A percentile compares a stretch with the other conserved stretches of the same genome.
Evolutionary conservation across 2,329 filamentous ascomycete genomes (phyloP).

Genomic region (Fusarium decemcellulare): DNA sequence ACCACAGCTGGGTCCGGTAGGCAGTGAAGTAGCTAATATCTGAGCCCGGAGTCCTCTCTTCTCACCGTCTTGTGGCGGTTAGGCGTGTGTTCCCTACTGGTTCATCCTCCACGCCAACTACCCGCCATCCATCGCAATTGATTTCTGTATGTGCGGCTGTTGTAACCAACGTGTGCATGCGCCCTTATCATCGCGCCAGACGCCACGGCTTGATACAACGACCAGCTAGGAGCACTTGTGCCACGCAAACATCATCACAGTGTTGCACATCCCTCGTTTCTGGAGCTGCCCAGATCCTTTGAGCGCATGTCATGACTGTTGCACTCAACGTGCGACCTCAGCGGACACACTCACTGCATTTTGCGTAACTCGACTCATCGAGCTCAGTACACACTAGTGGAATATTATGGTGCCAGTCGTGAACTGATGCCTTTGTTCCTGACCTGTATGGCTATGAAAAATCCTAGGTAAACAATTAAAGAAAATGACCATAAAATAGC

Average conservation of each 20-base stretch:
- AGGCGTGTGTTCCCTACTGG: neutral
- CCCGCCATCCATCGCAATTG: neutral
- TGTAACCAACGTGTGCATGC: conserved; percentile 26
- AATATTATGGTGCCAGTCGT: no score
- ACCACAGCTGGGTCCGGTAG: conserved; percentile 11
- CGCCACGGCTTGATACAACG: conserved; percentile 17
- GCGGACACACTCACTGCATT: conserved; percentile 22
- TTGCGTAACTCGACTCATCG: conserved; percentile 34
- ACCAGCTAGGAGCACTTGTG: conserved; percentile 28
- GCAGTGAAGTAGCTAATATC: conserved; percentile 3
- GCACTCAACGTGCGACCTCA: conserved; percentile 18
- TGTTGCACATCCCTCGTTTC: conserved; percentile 45
- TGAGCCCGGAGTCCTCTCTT: conserved; percentile 11
- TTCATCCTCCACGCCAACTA: neutral
- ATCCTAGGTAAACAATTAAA: no score
- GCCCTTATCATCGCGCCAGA: conserved; percentile 6
- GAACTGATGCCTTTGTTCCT: no score
- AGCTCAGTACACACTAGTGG: no score
- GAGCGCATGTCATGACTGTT: conserved; percentile 36
- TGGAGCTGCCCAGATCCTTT: conserved; percentile 36
- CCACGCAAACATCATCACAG: conserved; percentile 45
- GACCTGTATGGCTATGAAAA: no score
- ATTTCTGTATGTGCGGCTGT: conserved; percentile 5
- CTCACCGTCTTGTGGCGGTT: neutral
- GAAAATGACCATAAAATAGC: no score